Percentiles rank a stretch among this genome's conserved stretches.
These are phyloP conservation scores for Yamadazyma triangularis DNA, from an alignment of 1,139 yeast species.

Conservation along the genomic window DNA sequence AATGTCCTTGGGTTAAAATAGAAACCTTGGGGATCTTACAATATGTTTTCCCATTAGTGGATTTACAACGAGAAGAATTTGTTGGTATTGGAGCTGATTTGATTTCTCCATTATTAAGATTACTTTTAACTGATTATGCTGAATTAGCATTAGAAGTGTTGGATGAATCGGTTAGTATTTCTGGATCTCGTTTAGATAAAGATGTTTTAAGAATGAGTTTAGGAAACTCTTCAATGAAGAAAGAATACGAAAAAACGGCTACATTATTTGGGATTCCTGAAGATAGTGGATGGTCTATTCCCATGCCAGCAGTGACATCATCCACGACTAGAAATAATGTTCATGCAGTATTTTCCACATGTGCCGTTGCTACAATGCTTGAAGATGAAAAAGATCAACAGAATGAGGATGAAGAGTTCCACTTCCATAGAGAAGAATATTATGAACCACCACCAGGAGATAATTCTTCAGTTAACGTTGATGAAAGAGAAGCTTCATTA, in stretches of 20 bases:
- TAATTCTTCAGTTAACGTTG: constrained; percentile 38
- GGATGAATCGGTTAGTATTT: constrained; percentile 80
- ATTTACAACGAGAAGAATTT: constrained; percentile 74
- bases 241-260: constrained; percentile 81
- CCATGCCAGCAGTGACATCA: constrained; percentile 89
- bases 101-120: constrained; percentile 80
- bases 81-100: constrained; percentile 92
- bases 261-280: constrained; percentile 95
- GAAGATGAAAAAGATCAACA: constrained; percentile 20
- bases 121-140: constrained; percentile 82
- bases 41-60: constrained; percentile 70
- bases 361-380: constrained; percentile 38
- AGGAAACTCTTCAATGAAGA: constrained; percentile 73
- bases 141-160: constrained; percentile 85
- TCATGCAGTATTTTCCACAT: constrained; percentile 90
- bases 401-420: constrained; percentile 45
- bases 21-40: constrained; percentile 78
- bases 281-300: constrained; percentile 97
- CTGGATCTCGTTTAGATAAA: constrained; percentile 86
- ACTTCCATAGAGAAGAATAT: constrained; percentile 67
- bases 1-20: constrained; percentile 67
- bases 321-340: constrained; percentile 87
- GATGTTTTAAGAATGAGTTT: constrained; percentile 89
- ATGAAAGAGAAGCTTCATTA: constrained; percentile 69
- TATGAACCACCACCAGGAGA: constrained; percentile 38